Percentiles rank a stretch among this genome's conserved stretches.
These are phyloP conservation scores for Picochlorum sp. DNA, from an alignment of 139 green algal species.

Conservation along the genomic window DNA sequence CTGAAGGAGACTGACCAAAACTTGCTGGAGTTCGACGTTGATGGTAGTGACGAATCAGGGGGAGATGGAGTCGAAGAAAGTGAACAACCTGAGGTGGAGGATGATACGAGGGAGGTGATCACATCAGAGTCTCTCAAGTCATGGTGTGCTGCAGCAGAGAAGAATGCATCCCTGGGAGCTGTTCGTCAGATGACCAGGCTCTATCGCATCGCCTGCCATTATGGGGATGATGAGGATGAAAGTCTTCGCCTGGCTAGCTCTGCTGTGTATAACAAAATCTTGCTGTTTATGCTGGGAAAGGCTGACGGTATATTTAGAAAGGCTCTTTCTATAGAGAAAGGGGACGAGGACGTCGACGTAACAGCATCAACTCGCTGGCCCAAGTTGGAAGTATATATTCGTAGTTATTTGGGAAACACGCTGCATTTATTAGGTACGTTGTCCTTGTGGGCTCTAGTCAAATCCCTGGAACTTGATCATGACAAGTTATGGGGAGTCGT, in stretches of 20 bases:
- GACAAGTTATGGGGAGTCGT: conserved; percentile 5
- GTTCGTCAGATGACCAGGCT: conserved; percentile 46
- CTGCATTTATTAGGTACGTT: conserved; percentile 73
- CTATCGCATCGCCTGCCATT: conserved; percentile 79
- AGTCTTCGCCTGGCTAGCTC: conserved; percentile 53
- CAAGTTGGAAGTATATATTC: conserved; percentile 73
- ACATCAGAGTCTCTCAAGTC: conserved; percentile 30
- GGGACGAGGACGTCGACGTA: conserved; percentile 6
- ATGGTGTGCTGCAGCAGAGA: conserved; percentile 51
- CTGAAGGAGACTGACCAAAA: conserved; percentile 69
- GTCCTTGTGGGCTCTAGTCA: conserved; percentile 6
- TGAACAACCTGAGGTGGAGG: conserved; percentile 8
- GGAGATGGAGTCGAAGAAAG: conserved; percentile 14
- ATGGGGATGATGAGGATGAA: conserved; percentile 64
- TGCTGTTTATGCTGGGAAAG: conserved; percentile 81
- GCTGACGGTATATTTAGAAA: conserved; percentile 67
- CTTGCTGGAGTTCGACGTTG: conserved; percentile 76
- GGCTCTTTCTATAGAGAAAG: conserved; percentile 38
- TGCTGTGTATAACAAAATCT: conserved; percentile 75
- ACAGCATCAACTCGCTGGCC: conserved; percentile 36
- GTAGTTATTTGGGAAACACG: conserved; percentile 88
- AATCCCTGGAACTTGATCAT: conserved; percentile 6
- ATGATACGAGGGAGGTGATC: background rate
- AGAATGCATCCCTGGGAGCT: conserved; percentile 39
- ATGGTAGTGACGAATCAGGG: conserved; percentile 38